Conservation (phyloP, 805 yeast species). For the Peterozyma toletana region DNA sequence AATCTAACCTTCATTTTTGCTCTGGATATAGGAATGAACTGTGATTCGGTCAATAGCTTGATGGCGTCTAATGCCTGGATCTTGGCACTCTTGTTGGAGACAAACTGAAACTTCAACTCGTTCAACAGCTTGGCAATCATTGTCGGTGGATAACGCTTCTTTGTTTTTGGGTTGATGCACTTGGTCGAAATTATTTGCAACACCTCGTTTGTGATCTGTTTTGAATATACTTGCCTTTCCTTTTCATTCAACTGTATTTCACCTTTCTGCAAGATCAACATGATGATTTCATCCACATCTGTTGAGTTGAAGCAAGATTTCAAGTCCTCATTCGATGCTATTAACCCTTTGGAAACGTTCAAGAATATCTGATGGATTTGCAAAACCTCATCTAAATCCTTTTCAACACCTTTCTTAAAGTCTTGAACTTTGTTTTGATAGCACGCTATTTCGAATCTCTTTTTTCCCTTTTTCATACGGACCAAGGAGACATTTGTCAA, state of each 20-base stretch:
- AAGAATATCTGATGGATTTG: slow-evolving; percentile 93
- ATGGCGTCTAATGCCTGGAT: slow-evolving; percentile 90
- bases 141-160: slow-evolving; percentile 89
- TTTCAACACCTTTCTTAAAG: slow-evolving; percentile 82
- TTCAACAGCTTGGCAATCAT: slow-evolving; percentile 84
- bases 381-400: slow-evolving; percentile 89
- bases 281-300: slow-evolving; percentile 65
- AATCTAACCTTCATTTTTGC: slow-evolving; percentile 87
- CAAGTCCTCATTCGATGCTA: slow-evolving; percentile 83
- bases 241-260: slow-evolving; percentile 93
- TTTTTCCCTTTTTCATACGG: slow-evolving; percentile 83
- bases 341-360: slow-evolving; percentile 91
- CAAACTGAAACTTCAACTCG: slow-evolving; percentile 73
- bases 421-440: slow-evolving; percentile 97
- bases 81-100: slow-evolving; percentile 70
- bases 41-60: slow-evolving; percentile 64
- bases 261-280: slow-evolving; percentile 82
- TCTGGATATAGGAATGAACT: slow-evolving; percentile 86
- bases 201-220: slow-evolving; percentile 74
- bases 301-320: slow-evolving; percentile 67
- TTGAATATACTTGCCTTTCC: slow-evolving; percentile 73
- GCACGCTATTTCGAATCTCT: slow-evolving; percentile 91
- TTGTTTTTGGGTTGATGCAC: slow-evolving; percentile 84
- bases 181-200: slow-evolving; percentile 79
- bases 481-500: slow-evolving; percentile 93